Evolutionary conservation across 2,329 filamentous ascomycete species (phyloP).

Genomic region (Macroventuria anomochaeta): DNA sequence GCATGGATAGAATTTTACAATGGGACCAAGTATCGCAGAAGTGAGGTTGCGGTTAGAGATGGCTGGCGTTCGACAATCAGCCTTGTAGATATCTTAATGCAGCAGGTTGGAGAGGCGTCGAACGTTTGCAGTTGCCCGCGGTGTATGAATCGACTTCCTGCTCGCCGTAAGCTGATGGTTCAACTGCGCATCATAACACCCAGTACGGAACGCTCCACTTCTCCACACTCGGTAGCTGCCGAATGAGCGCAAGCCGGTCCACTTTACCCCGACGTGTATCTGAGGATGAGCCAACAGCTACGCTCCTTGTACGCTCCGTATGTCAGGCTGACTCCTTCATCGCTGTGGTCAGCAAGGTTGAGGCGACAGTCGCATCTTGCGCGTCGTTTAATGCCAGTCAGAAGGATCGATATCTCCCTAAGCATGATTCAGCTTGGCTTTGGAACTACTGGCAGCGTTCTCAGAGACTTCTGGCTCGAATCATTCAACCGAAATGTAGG

Average conservation of each 20-base stretch:
- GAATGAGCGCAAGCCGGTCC: not conserved
- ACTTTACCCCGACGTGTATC: not conserved
- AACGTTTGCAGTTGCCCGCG: not conserved
- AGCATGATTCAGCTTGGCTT: not conserved
- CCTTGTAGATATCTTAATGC: not conserved
- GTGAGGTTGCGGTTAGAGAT: not conserved
- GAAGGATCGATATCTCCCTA: not conserved
- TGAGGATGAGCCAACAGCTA: not conserved
- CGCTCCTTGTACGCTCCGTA: too few species aligned
- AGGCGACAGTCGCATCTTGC: not conserved
- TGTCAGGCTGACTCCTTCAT: not conserved
- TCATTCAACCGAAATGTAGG: too few species aligned
- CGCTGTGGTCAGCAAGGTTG: not conserved
- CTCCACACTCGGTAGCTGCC: not conserved
- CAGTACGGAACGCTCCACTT: not conserved
- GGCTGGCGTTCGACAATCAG: too few species aligned
- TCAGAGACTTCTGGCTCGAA: too few species aligned
- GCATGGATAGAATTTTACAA: too few species aligned
- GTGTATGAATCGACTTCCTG: not conserved
- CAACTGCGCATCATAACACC: not conserved
- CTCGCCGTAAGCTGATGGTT: not conserved
- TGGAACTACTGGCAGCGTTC: too few species aligned
- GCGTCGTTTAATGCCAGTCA: not conserved
- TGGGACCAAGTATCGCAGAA: not conserved
- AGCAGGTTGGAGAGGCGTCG: not conserved